Base-by-base conservation (phyloP, 805 yeast genomes). In the Cyberlindnera americana region DNA sequence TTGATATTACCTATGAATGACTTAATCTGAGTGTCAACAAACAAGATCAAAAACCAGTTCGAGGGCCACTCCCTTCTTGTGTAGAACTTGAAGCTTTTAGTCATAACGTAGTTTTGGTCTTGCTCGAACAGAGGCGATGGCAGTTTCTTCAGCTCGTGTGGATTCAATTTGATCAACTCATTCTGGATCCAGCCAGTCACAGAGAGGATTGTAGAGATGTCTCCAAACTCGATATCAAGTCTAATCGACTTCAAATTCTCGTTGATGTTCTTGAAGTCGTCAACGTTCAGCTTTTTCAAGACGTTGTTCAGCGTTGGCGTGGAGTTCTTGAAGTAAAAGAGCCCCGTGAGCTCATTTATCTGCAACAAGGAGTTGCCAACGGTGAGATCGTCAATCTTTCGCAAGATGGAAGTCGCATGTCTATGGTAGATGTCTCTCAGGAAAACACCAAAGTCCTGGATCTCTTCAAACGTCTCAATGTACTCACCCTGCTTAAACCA, bases 111-210 rank as follows among this genome's bases (percentile, higher is more conserved):
- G 7, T 32, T 13, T n/a, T 36, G 33, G 13, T 40, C 38, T n/a
- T 31, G 30, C 24, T 30, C 22, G 31, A 35, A 29, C 9, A 30
- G 4, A 38, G 48, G 14, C 14, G 32, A 36, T 6, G 38, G 39
- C 16, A 65, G 40, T 33, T 57, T 60, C 26, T 51, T 51, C 16
- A 70, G 54, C 53, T 81, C 89, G 17, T 65, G 66, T 3, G 69
- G 66, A 3, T 69, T 62, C 21, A 84, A 52, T 23, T 62, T 67
- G 33, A 83, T 68, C 29, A 75, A 69, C 29, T 73, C 76, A 47
- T 75, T 75, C n/a, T 68, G 64, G 6, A 76, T 69, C 93, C 93
- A 85, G 21, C 81, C 85, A 0, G 81, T 73, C 0, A 86, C 81
- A 26, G 69, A 65, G 39, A 86, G 70, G 44, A 80, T 69, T 8